Evolutionary conservation across 352 stramenopile species (phyloP), one percentile per base, ranked within the genome.

Genomic region (Globisporangium parvum): DNA sequence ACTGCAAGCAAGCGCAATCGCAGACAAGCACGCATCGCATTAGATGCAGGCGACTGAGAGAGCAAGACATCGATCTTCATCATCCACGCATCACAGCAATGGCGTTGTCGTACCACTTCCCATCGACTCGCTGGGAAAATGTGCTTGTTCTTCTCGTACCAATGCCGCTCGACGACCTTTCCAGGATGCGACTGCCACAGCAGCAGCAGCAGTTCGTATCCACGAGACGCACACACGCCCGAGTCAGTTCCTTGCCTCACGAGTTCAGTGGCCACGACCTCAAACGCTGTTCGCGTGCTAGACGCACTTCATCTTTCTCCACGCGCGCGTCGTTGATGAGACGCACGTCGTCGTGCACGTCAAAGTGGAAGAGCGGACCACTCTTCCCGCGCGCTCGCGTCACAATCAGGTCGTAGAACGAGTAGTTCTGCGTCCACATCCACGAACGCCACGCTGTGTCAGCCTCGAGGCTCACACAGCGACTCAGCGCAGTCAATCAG

Each of bases 81-180:
- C 20, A 31, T 31, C 26, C 26, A 31, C 3, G 3, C 26, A 24
- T 18, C 6, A 20, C 23, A 23, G 14, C 28, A 18, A 50, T 8
- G 0, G 37, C 31, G 33, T 26, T 20, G 6, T 61, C 80, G 49
- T 77, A 95, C 85, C 71, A 96, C 76, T 82, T 99, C 96, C 97
- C 96, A 99, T 50, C 96, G 88, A 77, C 80, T 97, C 0, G 96
- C 96, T n/a, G 97, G 97, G 60, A 99, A 99, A 67, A 99, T 98
- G 63, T 99, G 97, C 59, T 98, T 98, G 78, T 98, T 99, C 62
- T 96, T 91, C 70, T 99, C 96, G 69, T 99, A 99, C 96, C 96
- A 99, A 52, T 93, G 71, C 31, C 96, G 88, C 67, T 99, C 92
- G 0, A 98, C 93, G 15, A 99, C 91, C 76, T 99, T 99, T 1